Conservation (phyloP, 164 flowering plant species). For the Macadamia integrifolia region DNA sequence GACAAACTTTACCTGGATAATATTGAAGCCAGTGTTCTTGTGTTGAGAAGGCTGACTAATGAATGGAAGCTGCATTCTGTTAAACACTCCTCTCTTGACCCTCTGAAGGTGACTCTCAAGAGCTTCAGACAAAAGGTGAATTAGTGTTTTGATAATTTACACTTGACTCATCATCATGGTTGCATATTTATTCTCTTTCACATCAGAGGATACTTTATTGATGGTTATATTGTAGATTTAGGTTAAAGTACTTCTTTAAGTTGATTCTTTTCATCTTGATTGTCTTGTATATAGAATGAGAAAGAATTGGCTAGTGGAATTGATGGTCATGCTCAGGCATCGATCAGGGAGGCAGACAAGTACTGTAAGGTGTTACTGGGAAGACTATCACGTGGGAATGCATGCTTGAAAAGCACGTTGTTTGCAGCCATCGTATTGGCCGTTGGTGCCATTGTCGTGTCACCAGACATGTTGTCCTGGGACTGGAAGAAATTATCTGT, state of each 20-base stretch:
- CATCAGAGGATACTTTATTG: too few relatives aligned
- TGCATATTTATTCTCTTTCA: too few relatives aligned
- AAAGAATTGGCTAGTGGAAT: conserved; percentile 38
- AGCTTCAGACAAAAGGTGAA: conserved; percentile 64
- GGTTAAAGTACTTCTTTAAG: not conserved
- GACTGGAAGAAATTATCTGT: conserved; percentile 50
- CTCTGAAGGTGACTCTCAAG: conserved; percentile 48
- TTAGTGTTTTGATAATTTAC: too few relatives aligned
- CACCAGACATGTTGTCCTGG: conserved; percentile 39
- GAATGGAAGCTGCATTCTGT: conserved; percentile 55
- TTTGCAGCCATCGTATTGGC: conserved; percentile 36
- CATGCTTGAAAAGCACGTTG: conserved; percentile 49
- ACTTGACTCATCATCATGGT: too few relatives aligned
- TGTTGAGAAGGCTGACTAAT: conserved; percentile 56
- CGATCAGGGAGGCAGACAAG: conserved; percentile 67
- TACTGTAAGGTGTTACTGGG: conserved; percentile 54
- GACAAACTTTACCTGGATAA: conserved; percentile 63
- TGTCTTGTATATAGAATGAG: conserved; percentile 55
- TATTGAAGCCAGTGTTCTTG: conserved; percentile 58
- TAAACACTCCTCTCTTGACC: conserved; percentile 38
- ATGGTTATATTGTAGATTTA: not conserved
- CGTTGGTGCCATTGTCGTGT: conserved; percentile 43
- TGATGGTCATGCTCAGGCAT: conserved; percentile 28
- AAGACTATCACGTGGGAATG: conserved; percentile 37
- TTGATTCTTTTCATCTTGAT: conserved; percentile 3